A percentile compares a stretch with the other conserved stretches of the same genome.
Conservation (phyloP, 768 basidiomycete genomes). For the Kwoniella dendrophila region DNA sequence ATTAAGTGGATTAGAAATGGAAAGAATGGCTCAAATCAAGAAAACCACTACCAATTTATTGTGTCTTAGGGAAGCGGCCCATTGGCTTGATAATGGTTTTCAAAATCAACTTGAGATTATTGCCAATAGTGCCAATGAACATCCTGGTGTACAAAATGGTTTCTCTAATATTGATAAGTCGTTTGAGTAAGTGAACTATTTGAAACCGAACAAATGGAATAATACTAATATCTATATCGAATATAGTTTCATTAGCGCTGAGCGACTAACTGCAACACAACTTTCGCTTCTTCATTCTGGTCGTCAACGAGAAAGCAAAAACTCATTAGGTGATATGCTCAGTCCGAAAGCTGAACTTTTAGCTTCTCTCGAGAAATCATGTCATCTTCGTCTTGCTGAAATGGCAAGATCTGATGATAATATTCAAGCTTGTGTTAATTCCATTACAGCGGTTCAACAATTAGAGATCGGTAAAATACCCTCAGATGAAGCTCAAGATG, state of each 20-base stretch:
- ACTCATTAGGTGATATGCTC: conserved; percentile 70
- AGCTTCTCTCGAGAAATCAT: conserved; percentile 67
- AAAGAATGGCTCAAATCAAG: conserved; percentile 76
- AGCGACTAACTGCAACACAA: conserved; percentile 77
- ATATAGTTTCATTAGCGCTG: conserved; percentile 72
- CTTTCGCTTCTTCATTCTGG: conserved; percentile 76
- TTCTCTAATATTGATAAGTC: conserved; percentile 18
- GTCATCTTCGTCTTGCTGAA: conserved; percentile 70
- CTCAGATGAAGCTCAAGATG: conserved; percentile 67
- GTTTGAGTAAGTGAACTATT: conserved; percentile 26
- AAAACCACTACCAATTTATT: conserved; percentile 71
- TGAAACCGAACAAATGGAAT: neutral
- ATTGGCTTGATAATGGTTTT: conserved; percentile 60
- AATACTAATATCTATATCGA: conserved; percentile 1
- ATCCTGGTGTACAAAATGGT: neutral
- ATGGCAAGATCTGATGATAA: conserved; percentile 71
- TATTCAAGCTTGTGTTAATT: conserved; percentile 81
- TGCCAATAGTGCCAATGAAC: neutral
- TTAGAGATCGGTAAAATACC: conserved; percentile 59
- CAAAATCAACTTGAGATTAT: conserved; percentile 19
- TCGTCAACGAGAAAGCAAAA: conserved; percentile 63
- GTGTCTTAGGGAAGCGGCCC: conserved; percentile 74
- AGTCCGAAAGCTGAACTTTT: conserved; percentile 63
- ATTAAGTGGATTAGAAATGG: conserved; percentile 69
- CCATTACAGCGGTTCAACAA: conserved; percentile 73